phyloP scores from a whole-genome alignment of 1,139 yeast genomes.

The Kodamaea arcana region DNA sequence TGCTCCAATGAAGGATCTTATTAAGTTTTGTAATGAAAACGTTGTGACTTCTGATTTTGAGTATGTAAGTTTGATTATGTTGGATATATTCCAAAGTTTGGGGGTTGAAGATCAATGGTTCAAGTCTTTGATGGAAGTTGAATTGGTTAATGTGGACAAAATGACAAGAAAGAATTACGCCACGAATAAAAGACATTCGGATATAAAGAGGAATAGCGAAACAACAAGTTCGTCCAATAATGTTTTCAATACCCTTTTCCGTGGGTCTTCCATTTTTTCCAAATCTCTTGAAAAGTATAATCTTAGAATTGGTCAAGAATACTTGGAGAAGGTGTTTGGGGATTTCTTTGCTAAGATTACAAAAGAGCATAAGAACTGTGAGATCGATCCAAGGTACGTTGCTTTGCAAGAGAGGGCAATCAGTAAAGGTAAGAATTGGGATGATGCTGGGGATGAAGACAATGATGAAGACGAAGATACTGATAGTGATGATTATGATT shows the following conservation, averaged over 20 bases:
- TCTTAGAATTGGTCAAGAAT: constrained; percentile 73
- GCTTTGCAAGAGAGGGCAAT: constrained; percentile 38
- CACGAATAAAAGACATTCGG: constrained; percentile 16
- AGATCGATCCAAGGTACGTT: constrained; percentile 66
- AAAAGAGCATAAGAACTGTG: constrained; percentile 54
- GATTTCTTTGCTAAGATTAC: constrained; percentile 57
- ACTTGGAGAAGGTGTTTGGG: constrained; percentile 70
- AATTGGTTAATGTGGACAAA: constrained; percentile 48
- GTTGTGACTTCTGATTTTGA: constrained; percentile 50
- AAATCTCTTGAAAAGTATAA: constrained; percentile 77
- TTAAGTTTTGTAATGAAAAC: constrained; percentile 42
- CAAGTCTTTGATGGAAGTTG: constrained; percentile 60
- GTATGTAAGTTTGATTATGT: constrained; percentile 47
- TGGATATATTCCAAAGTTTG: constrained; percentile 64
- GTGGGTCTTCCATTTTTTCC: constrained; percentile 81
- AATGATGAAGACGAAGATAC: constrained; percentile 22
- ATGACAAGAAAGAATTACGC: constrained; percentile 41
- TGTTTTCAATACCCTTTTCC: constrained; percentile 68
- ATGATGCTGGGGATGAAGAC: constrained; percentile 14
- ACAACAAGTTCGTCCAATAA: constrained; percentile 28
- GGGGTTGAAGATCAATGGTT: constrained; percentile 69
- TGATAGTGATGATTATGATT: constrained; percentile 26
- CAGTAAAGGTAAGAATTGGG: constrained; percentile 22
- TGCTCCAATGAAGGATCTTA: constrained; percentile 48
- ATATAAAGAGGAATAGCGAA: constrained; percentile 1